Evolutionary conservation across 352 stramenopile genomes (phyloP).

Genomic region (Pythium grandisporangium): DNA sequence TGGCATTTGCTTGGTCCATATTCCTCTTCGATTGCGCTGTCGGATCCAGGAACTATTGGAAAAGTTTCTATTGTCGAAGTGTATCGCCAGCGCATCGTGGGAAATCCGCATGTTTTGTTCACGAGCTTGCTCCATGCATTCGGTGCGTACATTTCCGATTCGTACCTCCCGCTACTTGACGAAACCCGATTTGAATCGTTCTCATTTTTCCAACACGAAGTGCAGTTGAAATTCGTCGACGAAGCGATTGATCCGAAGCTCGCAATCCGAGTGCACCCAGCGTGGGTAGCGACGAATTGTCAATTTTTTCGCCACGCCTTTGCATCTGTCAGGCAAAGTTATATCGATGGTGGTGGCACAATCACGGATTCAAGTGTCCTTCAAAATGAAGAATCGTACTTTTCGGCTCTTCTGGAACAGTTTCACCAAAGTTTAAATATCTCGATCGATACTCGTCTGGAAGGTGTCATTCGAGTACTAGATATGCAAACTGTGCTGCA

Average conservation of each 20-base stretch:
- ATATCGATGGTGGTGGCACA: constrained; percentile 4
- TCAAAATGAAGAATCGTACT: constrained; percentile 11
- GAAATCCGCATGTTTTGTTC: constrained; percentile 51
- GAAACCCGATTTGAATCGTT: constrained; percentile 45
- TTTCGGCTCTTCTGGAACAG: constrained; percentile 4
- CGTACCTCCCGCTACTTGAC: constrained; percentile 40
- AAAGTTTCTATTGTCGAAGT: constrained; percentile 16
- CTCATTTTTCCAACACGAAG: constrained; percentile 43
- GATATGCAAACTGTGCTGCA: constrained; percentile 1
- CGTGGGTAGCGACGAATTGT: constrained; percentile 27
- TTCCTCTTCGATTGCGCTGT: constrained; percentile 42
- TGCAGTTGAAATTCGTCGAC: constrained; percentile 41
- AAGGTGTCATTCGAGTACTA: constrained; percentile 5
- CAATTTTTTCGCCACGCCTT: constrained; percentile 61
- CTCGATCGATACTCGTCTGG: constrained; percentile 8
- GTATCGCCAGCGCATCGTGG: constrained; percentile 38
- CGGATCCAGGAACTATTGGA: constrained; percentile 11
- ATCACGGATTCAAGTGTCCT: constrained; percentile 12
- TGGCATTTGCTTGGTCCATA: constrained; percentile 53
- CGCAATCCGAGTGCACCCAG: constrained; percentile 25
- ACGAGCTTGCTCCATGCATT: constrained; percentile 48
- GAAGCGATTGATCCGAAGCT: constrained; percentile 41
- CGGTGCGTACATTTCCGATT: constrained; percentile 33
- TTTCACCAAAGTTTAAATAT: constrained; percentile 8
- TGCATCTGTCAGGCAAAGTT: constrained; percentile 21